phyloP scores from a whole-genome alignment of 345 rosid species.

The Citrus reticulata region DNA sequence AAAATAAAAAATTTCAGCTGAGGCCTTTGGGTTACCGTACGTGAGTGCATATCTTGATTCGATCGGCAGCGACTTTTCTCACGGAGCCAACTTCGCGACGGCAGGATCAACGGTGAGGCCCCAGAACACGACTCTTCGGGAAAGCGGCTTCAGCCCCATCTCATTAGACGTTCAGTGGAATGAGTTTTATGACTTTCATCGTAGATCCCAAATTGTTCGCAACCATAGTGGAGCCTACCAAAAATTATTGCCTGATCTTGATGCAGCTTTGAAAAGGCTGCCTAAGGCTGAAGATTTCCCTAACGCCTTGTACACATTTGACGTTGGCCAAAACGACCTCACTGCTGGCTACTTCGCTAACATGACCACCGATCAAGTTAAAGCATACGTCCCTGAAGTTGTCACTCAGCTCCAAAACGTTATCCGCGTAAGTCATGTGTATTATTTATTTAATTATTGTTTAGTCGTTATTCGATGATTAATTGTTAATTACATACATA shows the following conservation, averaged over 20 bases:
- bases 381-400: conserved; percentile 44
- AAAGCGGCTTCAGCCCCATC: conserved; percentile 82
- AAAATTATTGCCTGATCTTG: conserved; percentile 39
- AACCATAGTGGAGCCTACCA: conserved; percentile 40
- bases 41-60: conserved; percentile 78
- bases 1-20: conserved; percentile 35
- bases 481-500: not conserved
- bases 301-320: conserved; percentile 58
- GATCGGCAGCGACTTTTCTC: conserved; percentile 69
- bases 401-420: conserved; percentile 37
- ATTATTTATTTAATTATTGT: too few species aligned
- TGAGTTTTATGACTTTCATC: conserved; percentile 51
- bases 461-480: not conserved
- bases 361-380: conserved; percentile 41
- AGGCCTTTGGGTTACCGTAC: conserved; percentile 52
- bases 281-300: conserved; percentile 45
- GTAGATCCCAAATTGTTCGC: conserved; percentile 57
- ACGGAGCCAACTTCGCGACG: conserved; percentile 92
- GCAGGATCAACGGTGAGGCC: conserved; percentile 89
- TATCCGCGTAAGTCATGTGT: conserved; percentile 24
- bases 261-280: conserved; percentile 34
- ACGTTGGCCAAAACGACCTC: conserved; percentile 77
- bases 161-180: conserved; percentile 66
- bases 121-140: conserved; percentile 58
- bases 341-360: conserved; percentile 50